Percentiles rank a stretch among this genome's conserved stretches.
phyloP scores from a whole-genome alignment of 768 basidiomycete species.

The Basidioascus undulatus region DNA sequence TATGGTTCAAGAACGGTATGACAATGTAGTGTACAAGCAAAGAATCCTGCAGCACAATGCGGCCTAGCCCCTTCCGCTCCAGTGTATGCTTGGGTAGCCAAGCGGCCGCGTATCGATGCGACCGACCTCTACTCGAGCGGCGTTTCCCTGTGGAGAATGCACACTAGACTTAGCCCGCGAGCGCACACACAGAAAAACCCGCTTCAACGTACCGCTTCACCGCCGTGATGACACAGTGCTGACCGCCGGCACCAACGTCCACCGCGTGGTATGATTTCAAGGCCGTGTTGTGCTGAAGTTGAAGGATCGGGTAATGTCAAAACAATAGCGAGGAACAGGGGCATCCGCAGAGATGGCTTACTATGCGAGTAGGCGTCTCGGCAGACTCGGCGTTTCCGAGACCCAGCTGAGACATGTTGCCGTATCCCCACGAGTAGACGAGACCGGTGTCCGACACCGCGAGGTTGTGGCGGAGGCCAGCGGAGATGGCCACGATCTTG shows the following conservation, averaged over 20 bases:
- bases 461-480: slow-evolving; percentile 21
- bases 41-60: no score
- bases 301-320: slow-evolving; percentile 1
- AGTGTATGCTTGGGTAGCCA: no score
- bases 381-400: slow-evolving; percentile 19
- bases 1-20: no score
- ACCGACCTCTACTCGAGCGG: no score
- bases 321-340: not conserved
- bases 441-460: slow-evolving; percentile 20
- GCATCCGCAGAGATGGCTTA: not conserved
- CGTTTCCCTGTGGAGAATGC: no score
- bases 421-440: slow-evolving; percentile 24
- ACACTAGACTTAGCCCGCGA: no score
- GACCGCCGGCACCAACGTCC: slow-evolving; percentile 18
- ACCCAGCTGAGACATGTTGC: slow-evolving; percentile 20
- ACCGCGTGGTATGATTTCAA: slow-evolving; percentile 13
- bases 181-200: no score
- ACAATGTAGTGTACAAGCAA: no score
- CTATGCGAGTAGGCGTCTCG: slow-evolving; percentile 16
- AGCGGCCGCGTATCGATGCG: no score
- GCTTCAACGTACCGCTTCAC: no score
- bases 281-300: slow-evolving; percentile 7
- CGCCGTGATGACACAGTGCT: slow-evolving; percentile 17
- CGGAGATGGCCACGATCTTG: slow-evolving; percentile 19
- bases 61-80: no score